These are phyloP conservation scores for Lachnellula subtilissima DNA, from an alignment of 2,329 filamentous ascomycete genomes.

Conservation along the genomic window DNA sequence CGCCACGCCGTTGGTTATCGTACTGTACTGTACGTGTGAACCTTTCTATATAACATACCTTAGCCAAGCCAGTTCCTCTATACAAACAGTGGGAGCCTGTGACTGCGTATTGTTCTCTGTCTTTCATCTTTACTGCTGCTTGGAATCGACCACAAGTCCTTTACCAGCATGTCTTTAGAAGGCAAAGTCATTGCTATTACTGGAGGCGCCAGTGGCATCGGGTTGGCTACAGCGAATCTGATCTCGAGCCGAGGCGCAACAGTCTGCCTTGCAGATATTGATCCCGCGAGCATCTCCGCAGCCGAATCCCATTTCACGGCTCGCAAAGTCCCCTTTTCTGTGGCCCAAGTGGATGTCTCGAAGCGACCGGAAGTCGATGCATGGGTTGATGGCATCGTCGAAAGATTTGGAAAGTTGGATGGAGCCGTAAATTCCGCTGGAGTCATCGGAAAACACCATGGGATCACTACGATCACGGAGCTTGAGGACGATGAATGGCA, in stretches of 20 bases:
- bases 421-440: slow-evolving; percentile 50
- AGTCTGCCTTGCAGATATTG: slow-evolving; percentile 24
- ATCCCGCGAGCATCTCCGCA: slow-evolving; percentile 15
- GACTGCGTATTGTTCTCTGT: no score
- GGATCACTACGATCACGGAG: slow-evolving; percentile 26
- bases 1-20: not conserved
- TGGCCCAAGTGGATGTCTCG: slow-evolving; percentile 33
- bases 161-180: slow-evolving; percentile 25
- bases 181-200: slow-evolving; percentile 68
- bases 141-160: not conserved
- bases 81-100: no score
- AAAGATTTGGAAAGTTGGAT: slow-evolving; percentile 34
- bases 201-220: slow-evolving; percentile 71
- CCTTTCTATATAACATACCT: no score
- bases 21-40: not conserved
- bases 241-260: slow-evolving; percentile 22
- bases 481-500: slow-evolving; percentile 36
- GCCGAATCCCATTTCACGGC: slow-evolving; percentile 31
- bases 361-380: slow-evolving; percentile 29
- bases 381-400: slow-evolving; percentile 35
- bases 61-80: no score
- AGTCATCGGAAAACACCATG: slow-evolving; percentile 32
- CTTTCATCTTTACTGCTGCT: no score
- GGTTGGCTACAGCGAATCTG: slow-evolving; percentile 63
- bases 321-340: slow-evolving; percentile 19